These are phyloP conservation scores for Microsporum audouinii DNA, from an alignment of 2,329 filamentous ascomycete genomes.

Conservation along the genomic window DNA sequence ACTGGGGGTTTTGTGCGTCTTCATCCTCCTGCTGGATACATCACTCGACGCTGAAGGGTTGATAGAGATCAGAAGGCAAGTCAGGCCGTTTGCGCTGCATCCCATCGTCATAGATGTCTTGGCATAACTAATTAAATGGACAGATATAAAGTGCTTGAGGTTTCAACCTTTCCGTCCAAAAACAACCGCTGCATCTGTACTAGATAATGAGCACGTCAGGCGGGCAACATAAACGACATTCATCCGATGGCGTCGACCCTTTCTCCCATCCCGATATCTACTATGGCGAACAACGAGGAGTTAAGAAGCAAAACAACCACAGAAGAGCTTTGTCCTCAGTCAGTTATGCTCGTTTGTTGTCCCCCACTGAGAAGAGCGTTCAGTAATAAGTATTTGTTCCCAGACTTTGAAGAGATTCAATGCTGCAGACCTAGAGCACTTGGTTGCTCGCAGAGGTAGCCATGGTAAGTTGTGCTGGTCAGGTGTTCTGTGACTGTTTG, in stretches of 20 bases:
- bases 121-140: background rate
- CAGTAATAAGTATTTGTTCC: constrained; percentile 5
- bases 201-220: constrained; percentile 11
- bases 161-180: background rate
- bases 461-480: constrained; percentile 27
- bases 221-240: constrained; percentile 18
- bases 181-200: background rate
- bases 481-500: background rate
- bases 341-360: constrained; percentile 1
- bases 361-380: constrained; percentile 5
- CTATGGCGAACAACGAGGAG: constrained; percentile 44
- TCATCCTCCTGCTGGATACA: background rate
- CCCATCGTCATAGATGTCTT: background rate
- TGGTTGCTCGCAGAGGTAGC: constrained; percentile 33
- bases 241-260: constrained; percentile 42
- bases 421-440: constrained; percentile 26
- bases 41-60: background rate
- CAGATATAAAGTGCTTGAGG: background rate
- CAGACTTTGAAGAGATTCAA: constrained; percentile 30
- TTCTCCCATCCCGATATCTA: constrained; percentile 48
- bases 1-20: background rate
- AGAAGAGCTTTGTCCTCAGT: constrained; percentile 13
- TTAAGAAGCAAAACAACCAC: constrained; percentile 12
- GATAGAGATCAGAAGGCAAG: background rate
- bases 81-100: background rate